A percentile compares a stretch with the other conserved stretches of the same genome.
phyloP scores from a whole-genome alignment of 176 grass and related monocot species.

The Melocanna baccifera region DNA sequence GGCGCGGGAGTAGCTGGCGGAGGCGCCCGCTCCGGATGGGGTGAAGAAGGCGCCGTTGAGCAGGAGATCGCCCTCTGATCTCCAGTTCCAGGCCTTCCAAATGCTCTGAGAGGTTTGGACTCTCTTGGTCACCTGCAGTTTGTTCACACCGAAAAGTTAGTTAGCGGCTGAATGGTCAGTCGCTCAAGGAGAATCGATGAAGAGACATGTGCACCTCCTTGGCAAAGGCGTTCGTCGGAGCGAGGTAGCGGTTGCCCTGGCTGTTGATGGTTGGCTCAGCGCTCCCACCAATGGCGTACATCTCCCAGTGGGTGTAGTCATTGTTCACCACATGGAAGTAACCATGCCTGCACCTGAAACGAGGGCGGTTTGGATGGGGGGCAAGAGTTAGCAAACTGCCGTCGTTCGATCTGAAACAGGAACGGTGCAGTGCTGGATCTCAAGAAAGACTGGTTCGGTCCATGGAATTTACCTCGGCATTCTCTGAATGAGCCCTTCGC shows the following conservation, averaged over 20 bases:
- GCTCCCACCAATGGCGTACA: slow-evolving; percentile 65
- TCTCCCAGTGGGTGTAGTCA: slow-evolving; percentile 73
- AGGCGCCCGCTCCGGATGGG: slow-evolving; percentile 66
- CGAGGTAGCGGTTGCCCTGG: slow-evolving; percentile 70
- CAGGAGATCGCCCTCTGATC: slow-evolving; percentile 76
- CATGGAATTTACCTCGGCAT: slow-evolving; percentile 55
- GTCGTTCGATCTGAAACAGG: background rate
- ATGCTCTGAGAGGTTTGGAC: slow-evolving; percentile 38
- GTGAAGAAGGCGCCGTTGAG: slow-evolving; percentile 85
- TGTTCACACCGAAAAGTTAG: background rate
- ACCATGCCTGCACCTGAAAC: slow-evolving; percentile 58
- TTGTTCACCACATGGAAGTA: slow-evolving; percentile 82
- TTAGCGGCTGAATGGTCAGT: background rate
- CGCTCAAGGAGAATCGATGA: background rate
- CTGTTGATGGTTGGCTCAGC: slow-evolving; percentile 68
- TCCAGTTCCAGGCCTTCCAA: slow-evolving; percentile 95
- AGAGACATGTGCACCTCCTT: slow-evolving; percentile 40
- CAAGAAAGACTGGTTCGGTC: background rate
- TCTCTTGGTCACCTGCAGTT: slow-evolving; percentile 72
- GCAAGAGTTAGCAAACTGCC: background rate
- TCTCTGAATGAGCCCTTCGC: slow-evolving; percentile 74
- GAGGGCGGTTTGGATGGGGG: background rate
- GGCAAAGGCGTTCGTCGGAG: slow-evolving; percentile 47
- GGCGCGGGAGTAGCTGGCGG: slow-evolving; percentile 73
- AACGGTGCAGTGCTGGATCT: background rate